Evolutionary conservation across 164 flowering plant genomes (phyloP), one percentile per base, ranked within the genome.

Genomic region (Vitis vinifera): DNA sequence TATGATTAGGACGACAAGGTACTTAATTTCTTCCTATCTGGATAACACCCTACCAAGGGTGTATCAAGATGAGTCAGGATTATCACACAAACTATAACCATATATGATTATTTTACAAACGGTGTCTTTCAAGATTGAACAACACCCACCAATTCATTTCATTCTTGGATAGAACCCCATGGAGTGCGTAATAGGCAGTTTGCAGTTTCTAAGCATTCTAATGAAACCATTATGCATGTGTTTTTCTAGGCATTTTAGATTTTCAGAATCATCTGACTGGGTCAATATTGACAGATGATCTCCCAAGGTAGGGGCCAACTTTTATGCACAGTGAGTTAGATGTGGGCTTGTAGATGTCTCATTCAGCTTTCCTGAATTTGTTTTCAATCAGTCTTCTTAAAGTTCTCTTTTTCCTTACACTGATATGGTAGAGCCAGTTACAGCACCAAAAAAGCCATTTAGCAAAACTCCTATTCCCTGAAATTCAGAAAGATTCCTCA

Each of bases 391-490:
- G 13, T 27, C 1, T 65, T 63, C 23, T 1, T 4, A 56, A 11
- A 14, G 17, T 52, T 57, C 44, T 37, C 7, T 13, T 14, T 10
- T n/a, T 67, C 37, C 12, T 80, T 80, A 85, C 90, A 78, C 86
- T 68, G 84, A 78, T 65, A 80, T 80, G 57, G 85, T 63, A 48
- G 76, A 68, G n/a, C 87, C 87, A 65, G 76, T 77, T 14, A 74
- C 71, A 10, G 71, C 59, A 17, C 88, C 88, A 76, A 82, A 80
- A 48, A 79, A 2, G 19, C 78, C 91, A 75, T 71, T 72, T 49
- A 84, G 72, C 61, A 87, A 55, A 67, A 71, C 70, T 1, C 91
- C 94, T 0, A 91, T 61, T 52, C 98, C 98, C 98, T 91, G 86
- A 75, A 75, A 76, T n/a, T 27, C 31, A 52, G 67, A 69, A 51